Conservation (phyloP, 345 rosid species). For the Citrus medica region DNA sequence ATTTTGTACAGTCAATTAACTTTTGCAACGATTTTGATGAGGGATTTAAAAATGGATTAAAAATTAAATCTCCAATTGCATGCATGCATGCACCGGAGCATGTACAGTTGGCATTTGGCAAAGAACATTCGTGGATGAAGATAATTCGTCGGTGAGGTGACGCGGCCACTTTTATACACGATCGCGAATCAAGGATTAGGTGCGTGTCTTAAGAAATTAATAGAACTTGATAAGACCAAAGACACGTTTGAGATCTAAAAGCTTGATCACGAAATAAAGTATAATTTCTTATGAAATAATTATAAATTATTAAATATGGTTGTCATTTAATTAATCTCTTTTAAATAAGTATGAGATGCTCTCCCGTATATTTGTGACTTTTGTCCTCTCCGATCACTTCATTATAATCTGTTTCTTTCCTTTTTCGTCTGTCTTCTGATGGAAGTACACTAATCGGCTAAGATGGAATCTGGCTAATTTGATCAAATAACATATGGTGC, state of each 20-base stretch:
- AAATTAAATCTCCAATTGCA: too few relatives aligned
- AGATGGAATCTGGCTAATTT: neutral
- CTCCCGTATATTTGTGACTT: neutral
- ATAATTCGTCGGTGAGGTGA: conserved; percentile 17
- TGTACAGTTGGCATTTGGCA: too few relatives aligned
- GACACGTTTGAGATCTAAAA: neutral
- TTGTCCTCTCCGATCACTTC: neutral
- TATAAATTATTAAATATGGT: neutral
- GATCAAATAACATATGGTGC: neutral
- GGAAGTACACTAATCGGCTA: conserved; percentile 14
- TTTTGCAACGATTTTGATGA: too few relatives aligned
- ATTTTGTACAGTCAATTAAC: too few relatives aligned
- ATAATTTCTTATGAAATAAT: neutral
- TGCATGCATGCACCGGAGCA: too few relatives aligned
- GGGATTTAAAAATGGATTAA: too few relatives aligned
- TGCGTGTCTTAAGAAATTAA: neutral
- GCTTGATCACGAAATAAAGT: neutral
- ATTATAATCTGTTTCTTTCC: conserved; percentile 7
- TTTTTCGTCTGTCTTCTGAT: conserved; percentile 33
- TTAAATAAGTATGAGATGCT: neutral
- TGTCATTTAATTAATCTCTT: neutral
- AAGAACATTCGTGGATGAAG: neutral
- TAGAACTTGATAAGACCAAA: neutral
- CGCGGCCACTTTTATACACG: conserved; percentile 3
- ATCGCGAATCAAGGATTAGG: conserved; percentile 1